Evolutionary conservation across 306 rosid genomes (phyloP), one percentile per base, ranked within the genome.

Genomic region (Prosopis cineraria): DNA sequence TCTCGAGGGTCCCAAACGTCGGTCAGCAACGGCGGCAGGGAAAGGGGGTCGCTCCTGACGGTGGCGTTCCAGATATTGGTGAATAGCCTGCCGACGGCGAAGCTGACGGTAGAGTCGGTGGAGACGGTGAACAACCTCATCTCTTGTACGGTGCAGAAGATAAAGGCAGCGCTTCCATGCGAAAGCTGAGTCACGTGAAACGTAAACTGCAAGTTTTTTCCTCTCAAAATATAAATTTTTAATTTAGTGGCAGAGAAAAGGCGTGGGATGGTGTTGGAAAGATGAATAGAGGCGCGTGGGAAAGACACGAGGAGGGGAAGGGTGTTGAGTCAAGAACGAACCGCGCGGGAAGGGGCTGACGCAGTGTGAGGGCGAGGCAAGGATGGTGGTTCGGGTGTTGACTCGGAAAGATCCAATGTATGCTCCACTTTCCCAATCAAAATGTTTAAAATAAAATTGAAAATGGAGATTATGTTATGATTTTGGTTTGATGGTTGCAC

Each of bases 331-430:
- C 98, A 94, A 94, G 98, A 95, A 92, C 98, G 98, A 92, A 95
- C 98, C 98, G 87, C 84, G 71, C 41, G 7, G 13, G 41, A 7
- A n/a, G n/a, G n/a, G n/a, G n/a, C n/a, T n/a, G n/a, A n/a, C n/a
- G n/a, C n/a, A n/a, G n/a, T n/a, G 11, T 53, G 25, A 3, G 29
- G 22, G 72, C 86, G 63, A 77, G 68, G 91, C 88, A 84, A 85
- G 88, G 92, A 85, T 91, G 83, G 91, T 87, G 98, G 98, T 95
- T 95, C 98, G 98, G 98, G 97, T 85, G 92, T 95, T 95, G 98
- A 95, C 98, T 95, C 88, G 71, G 88, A 89, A 87, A 56, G 66
- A 84, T 33, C 92, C 94, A 56, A 33, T 39, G 77, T 83, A 84
- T 73, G 37, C 86, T 81, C 79, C 50, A 44, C 36, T 73, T 29